phyloP scores from a whole-genome alignment of 257 asterid genomes.

The Salvia splendens region DNA sequence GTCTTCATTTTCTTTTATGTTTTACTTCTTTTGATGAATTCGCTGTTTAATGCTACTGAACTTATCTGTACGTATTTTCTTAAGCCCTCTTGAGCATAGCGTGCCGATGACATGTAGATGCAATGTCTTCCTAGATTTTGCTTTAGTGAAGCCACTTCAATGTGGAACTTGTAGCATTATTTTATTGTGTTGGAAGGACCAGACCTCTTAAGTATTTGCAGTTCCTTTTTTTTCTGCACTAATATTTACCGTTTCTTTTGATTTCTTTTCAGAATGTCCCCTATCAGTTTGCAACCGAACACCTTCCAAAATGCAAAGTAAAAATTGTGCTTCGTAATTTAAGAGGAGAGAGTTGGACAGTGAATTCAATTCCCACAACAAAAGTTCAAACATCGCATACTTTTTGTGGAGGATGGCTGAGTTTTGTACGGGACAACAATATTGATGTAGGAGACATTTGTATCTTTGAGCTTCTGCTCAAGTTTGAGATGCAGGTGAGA shows the following conservation, averaged over 20 bases:
- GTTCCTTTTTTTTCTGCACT: slow-evolving; percentile 4
- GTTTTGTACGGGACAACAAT: slow-evolving; percentile 83
- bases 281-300: slow-evolving; percentile 77
- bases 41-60: background rate
- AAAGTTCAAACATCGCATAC: slow-evolving; percentile 90
- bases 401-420: slow-evolving; percentile 95
- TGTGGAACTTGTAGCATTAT: slow-evolving; percentile 1
- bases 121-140: slow-evolving; percentile 14
- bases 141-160: background rate
- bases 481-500: slow-evolving; percentile 70
- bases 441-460: slow-evolving; percentile 77
- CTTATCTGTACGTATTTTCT: background rate
- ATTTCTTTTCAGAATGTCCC: slow-evolving; percentile 71
- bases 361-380: slow-evolving; percentile 85
- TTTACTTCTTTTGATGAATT: background rate
- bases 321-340: slow-evolving; percentile 73
- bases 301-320: slow-evolving; percentile 84
- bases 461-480: slow-evolving; percentile 77
- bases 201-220: background rate
- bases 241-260: slow-evolving; percentile 25
- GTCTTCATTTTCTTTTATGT: background rate
- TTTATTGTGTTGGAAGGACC: background rate
- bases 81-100: background rate
- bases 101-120: slow-evolving; percentile 1
- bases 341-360: slow-evolving; percentile 81